Conservation (phyloP, 495 filamentous ascomycete genomes). For the Aspergillus ellipticus region DNA sequence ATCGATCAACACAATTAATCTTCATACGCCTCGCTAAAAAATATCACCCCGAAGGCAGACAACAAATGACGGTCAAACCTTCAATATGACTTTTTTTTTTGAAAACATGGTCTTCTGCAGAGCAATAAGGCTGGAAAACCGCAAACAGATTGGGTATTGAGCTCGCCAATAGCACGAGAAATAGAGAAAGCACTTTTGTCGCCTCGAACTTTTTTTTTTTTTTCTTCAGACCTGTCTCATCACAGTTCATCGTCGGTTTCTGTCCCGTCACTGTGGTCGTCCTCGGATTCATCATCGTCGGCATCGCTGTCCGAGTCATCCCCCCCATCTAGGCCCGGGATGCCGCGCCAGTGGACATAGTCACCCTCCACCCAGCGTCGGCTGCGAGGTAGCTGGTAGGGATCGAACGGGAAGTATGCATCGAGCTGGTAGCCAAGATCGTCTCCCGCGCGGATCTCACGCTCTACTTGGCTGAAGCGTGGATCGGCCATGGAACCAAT, state of each 20-base stretch:
- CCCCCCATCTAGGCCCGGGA: slow-evolving; percentile 66
- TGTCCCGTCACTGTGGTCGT: slow-evolving; percentile 31
- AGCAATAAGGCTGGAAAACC: background rate
- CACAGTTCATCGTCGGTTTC: slow-evolving; percentile 38
- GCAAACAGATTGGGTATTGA: slow-evolving; percentile 14
- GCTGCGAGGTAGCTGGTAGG: slow-evolving; percentile 81
- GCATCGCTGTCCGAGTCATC: slow-evolving; percentile 49
- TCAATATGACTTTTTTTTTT: slow-evolving; percentile 4
- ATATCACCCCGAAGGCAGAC: background rate
- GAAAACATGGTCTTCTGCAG: background rate
- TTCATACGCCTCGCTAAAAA: too few relatives aligned
- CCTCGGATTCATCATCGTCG: slow-evolving; percentile 27
- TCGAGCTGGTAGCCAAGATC: slow-evolving; percentile 77
- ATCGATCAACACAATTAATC: too few relatives aligned
- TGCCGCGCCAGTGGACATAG: slow-evolving; percentile 78
- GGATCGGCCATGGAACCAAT: slow-evolving; percentile 29
- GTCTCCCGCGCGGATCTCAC: slow-evolving; percentile 61
- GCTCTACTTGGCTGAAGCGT: slow-evolving; percentile 43
- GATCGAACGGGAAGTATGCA: slow-evolving; percentile 95
- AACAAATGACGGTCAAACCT: background rate
- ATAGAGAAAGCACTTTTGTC: slow-evolving; percentile 4
- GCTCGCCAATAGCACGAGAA: slow-evolving; percentile 8
- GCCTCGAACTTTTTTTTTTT: background rate
- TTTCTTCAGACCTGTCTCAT: background rate
- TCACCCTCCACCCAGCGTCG: slow-evolving; percentile 80